phyloP scores from a whole-genome alignment of 2,329 filamentous ascomycete genomes.

The Fusarium sp. region DNA sequence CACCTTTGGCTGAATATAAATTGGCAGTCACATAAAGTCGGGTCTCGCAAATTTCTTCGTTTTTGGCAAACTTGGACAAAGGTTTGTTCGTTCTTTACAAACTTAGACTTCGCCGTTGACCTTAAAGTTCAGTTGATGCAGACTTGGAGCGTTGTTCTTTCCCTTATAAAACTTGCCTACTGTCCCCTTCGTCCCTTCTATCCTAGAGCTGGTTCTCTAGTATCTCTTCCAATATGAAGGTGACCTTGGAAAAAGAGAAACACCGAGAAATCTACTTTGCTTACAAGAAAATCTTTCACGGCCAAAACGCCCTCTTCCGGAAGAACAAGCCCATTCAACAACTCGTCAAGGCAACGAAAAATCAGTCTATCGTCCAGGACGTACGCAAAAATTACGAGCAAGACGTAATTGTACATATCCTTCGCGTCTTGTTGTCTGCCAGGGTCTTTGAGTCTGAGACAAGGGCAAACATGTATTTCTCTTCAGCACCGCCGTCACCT shows the following conservation, averaged over 20 bases:
- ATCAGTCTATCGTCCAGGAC: no score
- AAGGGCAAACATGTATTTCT: not conserved
- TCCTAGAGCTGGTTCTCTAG: not conserved
- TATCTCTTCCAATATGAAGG: not conserved
- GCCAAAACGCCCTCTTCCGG: not conserved
- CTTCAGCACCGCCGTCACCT: not conserved
- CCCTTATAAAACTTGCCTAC: not conserved
- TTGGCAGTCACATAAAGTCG: not conserved
- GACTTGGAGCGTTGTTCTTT: not conserved
- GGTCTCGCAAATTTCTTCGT: not conserved
- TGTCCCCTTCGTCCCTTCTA: not conserved
- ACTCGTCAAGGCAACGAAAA: not conserved
- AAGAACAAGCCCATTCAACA: not conserved
- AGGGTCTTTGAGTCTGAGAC: not conserved
- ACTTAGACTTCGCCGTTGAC: not conserved
- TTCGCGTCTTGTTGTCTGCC: not conserved
- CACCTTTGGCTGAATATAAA: no score
- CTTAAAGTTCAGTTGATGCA: not conserved
- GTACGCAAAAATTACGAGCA: not conserved
- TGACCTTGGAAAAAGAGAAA: not conserved
- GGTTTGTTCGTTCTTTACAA: not conserved
- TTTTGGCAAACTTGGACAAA: not conserved
- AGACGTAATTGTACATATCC: accelerated
- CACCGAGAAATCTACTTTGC: not conserved
- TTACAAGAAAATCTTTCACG: not conserved